These are phyloP conservation scores for Haematococcus lacustris DNA, from an alignment of 139 green algal species.

Conservation along the genomic window DNA sequence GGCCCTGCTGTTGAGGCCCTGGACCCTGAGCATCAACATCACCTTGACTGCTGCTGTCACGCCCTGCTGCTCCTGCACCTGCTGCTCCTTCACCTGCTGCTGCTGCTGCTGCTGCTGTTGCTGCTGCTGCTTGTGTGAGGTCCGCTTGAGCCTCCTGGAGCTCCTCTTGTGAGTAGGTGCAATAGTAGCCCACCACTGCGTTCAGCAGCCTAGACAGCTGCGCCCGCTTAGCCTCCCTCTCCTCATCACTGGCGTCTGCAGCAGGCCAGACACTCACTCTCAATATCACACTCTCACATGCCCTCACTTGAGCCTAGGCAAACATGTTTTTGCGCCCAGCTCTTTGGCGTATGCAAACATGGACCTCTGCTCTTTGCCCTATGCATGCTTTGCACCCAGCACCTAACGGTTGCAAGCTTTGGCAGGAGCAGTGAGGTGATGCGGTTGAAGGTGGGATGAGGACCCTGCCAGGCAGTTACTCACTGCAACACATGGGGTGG, in stretches of 20 bases:
- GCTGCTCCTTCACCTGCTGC: too few species aligned
- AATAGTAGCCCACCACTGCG: slow-evolving; percentile 35
- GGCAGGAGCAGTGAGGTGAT: too few species aligned
- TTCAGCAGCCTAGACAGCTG: slow-evolving; percentile 61
- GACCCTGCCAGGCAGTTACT: too few species aligned
- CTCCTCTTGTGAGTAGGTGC: background rate
- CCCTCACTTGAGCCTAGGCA: background rate
- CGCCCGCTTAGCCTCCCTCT: slow-evolving; percentile 29
- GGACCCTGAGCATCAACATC: background rate
- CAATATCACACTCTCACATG: background rate
- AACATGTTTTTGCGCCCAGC: background rate
- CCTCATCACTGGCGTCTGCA: slow-evolving; percentile 42
- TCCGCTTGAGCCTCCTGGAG: background rate
- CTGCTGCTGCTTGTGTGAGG: background rate
- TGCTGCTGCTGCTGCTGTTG: too few species aligned
- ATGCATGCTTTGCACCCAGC: too few species aligned
- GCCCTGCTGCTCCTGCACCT: too few species aligned
- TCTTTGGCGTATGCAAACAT: background rate
- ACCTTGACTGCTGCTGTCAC: background rate
- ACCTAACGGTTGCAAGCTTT: too few species aligned
- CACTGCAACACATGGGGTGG: too few species aligned
- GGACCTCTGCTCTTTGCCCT: too few species aligned
- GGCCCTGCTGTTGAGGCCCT: background rate
- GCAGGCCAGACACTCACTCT: slow-evolving; percentile 25
- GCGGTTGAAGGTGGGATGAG: too few species aligned